Base-by-base conservation (phyloP, 2,329 filamentous ascomycete species). In the Penicillium sp. region DNA sequence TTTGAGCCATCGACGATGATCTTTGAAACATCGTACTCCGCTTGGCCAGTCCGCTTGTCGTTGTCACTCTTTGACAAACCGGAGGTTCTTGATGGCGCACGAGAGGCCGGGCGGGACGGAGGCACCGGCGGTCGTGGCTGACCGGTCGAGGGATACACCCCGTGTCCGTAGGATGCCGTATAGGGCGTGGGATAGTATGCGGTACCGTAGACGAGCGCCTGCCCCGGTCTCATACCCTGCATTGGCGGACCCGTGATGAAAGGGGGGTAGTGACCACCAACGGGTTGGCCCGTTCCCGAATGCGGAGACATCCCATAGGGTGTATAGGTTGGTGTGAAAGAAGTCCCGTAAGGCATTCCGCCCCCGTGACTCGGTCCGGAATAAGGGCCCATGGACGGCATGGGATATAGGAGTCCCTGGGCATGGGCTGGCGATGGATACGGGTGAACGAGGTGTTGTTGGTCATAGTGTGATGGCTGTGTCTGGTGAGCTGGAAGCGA, bases 1-100 rank as follows among this genome's bases (percentile, higher is more conserved):
- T 61, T 65, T 1, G 68, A 71, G 10, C 68, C 68, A 44, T 71
- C 68, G 38, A 71, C 68, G 41, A 71, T 71, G 4, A 64, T 70
- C 42, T 64, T 66, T 4, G 64, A 63, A 24, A 68, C 64, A 39
- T 70, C 66, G 35, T 69, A 69, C 25, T 60, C 59, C 13, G 50
- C 41, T 27, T 53, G 50, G 4, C 42, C 27, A 6, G 24, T 33
- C 8, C 53, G 44, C 43, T 57, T 56, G 10, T 58, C 52, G 31
- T 47, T 37, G 12, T 58, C 53, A 37, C 49, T 59, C 31, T 35
- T 59, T 51, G 57, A 66, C 65, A 48, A 12, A 23, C 24, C 42
- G 3, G 37, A 7, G 13, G 40, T 52, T 2, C 37, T 28, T 4
- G 47, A 31, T 1, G 44, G 38, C 3, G 40, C 45, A 5, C 42